These are phyloP conservation scores for Apiospora koreana DNA, from an alignment of 2,329 filamentous ascomycete species.

Conservation along the genomic window DNA sequence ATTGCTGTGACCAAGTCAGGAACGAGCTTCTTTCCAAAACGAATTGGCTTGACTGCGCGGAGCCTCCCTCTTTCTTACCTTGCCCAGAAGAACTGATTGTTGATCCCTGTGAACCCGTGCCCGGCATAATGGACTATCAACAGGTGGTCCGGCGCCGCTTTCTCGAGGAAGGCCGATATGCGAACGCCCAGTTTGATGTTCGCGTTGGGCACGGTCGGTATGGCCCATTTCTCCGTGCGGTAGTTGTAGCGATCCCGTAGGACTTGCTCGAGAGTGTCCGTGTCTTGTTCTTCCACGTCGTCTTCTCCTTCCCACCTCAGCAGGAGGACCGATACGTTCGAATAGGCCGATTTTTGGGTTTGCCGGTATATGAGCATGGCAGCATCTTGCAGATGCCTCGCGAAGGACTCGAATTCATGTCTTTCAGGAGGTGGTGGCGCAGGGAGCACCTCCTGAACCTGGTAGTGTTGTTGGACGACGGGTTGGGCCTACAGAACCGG, in stretches of 20 bases:
- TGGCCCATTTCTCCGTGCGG: constrained; percentile 60
- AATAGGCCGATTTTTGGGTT: constrained; percentile 59
- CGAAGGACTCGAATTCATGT: constrained; percentile 67
- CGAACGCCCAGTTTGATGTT: constrained; percentile 63
- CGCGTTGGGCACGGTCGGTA: constrained; percentile 60
- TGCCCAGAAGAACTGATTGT: constrained; percentile 67
- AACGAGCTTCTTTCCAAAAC: constrained; percentile 13
- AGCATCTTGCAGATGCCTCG: constrained; percentile 67
- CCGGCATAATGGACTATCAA: constrained; percentile 67
- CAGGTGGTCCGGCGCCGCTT: constrained; percentile 58
- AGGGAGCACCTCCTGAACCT: constrained; percentile 24
- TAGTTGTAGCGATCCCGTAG: constrained; percentile 63
- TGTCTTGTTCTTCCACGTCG: constrained; percentile 51
- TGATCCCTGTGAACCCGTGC: constrained; percentile 57
- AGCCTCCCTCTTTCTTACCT: constrained; percentile 50
- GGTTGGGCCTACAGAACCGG: constrained; percentile 7
- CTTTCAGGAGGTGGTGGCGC: constrained; percentile 43
- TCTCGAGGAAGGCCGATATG: constrained; percentile 61
- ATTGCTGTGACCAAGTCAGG: constrained; percentile 52
- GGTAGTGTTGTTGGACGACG: constrained; percentile 6
- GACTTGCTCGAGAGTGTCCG: constrained; percentile 56
- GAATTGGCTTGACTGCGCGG: neutral
- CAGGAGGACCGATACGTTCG: constrained; percentile 60
- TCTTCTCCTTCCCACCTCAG: constrained; percentile 67
- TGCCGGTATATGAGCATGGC: constrained; percentile 68